Evolutionary conservation across 31 red algal genomes (phyloP).

Genomic region (Porphyra umbilicalis): DNA sequence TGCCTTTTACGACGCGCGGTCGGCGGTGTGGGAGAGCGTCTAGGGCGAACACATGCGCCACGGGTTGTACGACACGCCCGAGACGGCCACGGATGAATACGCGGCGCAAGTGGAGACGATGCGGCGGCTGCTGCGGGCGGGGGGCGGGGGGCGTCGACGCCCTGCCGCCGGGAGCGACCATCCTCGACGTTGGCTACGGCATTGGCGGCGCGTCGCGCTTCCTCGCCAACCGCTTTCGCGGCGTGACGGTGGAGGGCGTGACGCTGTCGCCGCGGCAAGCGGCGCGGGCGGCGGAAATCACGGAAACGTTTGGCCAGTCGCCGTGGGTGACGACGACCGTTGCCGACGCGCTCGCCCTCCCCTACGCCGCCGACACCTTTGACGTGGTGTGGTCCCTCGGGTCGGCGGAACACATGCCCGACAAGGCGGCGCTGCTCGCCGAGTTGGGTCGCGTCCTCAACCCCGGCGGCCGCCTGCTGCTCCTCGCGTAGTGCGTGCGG

Average conservation of each 20-base stretch:
- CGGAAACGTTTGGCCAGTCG: slow-evolving; percentile 21
- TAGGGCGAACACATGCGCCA: slow-evolving; percentile 99
- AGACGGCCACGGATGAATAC: slow-evolving; percentile 20
- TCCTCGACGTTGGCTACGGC: slow-evolving; percentile 92
- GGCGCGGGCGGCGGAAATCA: slow-evolving; percentile 62
- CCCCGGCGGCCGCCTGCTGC: slow-evolving; percentile 52
- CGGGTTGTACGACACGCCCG: slow-evolving; percentile 65
- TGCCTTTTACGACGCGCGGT: slow-evolving; percentile 71
- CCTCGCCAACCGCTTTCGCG: slow-evolving; percentile 65
- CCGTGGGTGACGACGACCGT: slow-evolving; percentile 40
- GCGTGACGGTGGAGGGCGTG: slow-evolving; percentile 61
- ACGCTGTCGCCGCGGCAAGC: slow-evolving; percentile 79
- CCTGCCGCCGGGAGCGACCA: slow-evolving; percentile 11
- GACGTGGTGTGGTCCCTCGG: slow-evolving; percentile 87
- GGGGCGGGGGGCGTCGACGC: slow-evolving; percentile 17
- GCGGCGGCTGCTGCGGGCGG: slow-evolving; percentile 43
- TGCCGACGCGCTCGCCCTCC: slow-evolving; percentile 49
- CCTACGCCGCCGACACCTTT: slow-evolving; percentile 62
- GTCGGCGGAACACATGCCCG: slow-evolving; percentile 86
- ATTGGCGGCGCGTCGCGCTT: slow-evolving; percentile 87
- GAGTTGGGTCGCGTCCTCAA: slow-evolving; percentile 74
- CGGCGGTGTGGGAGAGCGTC: slow-evolving; percentile 77
- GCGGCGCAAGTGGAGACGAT: slow-evolving; percentile 80
- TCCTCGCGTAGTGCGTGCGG: slow-evolving; percentile 86
- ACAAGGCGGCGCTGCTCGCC: slow-evolving; percentile 63